Evolutionary conservation across 192 early-diverging fungal genomes (phyloP).

Genomic region (Coemansia sp.): DNA sequence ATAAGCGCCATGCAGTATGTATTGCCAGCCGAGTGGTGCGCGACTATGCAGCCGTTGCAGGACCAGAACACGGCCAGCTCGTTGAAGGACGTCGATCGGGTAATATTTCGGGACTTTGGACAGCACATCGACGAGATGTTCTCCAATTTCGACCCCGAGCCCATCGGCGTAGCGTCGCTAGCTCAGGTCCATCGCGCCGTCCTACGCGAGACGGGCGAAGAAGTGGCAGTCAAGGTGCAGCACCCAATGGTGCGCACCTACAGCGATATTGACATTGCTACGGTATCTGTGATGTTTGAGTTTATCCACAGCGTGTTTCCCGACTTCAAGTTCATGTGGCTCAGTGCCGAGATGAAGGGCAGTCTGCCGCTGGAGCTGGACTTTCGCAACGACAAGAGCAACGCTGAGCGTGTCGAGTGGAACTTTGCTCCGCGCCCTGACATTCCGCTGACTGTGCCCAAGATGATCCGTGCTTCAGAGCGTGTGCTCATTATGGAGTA

Average conservation of each 20-base stretch:
- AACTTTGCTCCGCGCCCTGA: conserved; percentile 61
- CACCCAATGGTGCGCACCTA: conserved; percentile 81
- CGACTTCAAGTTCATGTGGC: conserved; percentile 92
- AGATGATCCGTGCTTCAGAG: conserved; percentile 72
- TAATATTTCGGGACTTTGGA: conserved; percentile 74
- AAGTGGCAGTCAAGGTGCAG: conserved; percentile 94
- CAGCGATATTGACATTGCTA: conserved; percentile 79
- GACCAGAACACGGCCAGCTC: conserved; percentile 81
- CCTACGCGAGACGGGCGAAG: conserved; percentile 62
- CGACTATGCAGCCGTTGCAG: conserved; percentile 79
- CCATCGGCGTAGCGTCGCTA: conserved; percentile 91
- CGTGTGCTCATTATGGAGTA: conserved; percentile 91
- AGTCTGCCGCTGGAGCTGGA: conserved; percentile 87
- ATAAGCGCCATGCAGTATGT: conserved; percentile 81
- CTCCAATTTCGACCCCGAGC: conserved; percentile 74
- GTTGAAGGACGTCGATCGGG: conserved; percentile 66
- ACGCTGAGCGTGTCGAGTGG: conserved; percentile 67
- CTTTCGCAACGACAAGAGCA: conserved; percentile 78
- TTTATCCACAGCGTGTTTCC: conserved; percentile 76
- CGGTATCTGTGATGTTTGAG: conserved; percentile 64
- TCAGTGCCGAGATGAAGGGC: conserved; percentile 82
- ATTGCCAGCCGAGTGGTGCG: conserved; percentile 88
- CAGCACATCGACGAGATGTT: conserved; percentile 69
- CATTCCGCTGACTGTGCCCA: conserved; percentile 72
- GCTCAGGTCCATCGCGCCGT: conserved; percentile 91